Percentiles rank a stretch among this genome's conserved stretches.
Evolutionary conservation across 352 stramenopile genomes (phyloP).

Genomic region (Albugo candida): DNA sequence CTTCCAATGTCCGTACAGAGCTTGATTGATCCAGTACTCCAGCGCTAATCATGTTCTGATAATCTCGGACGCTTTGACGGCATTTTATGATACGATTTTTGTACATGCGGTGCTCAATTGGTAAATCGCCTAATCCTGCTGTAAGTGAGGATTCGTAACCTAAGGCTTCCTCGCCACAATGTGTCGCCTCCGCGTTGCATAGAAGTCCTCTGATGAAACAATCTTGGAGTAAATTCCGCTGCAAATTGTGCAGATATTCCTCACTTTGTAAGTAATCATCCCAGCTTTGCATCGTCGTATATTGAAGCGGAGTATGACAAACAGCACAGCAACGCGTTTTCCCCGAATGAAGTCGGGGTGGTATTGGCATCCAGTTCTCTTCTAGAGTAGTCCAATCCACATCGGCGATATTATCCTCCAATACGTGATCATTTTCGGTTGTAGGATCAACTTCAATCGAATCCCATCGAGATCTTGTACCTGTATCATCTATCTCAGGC

Average conservation of each 20-base stretch:
- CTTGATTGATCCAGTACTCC: constrained; percentile 45
- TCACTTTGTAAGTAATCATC: constrained; percentile 72
- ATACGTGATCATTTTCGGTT: too few relatives aligned
- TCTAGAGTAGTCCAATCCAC: constrained; percentile 3
- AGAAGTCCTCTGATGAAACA: constrained; percentile 60
- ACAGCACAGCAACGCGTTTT: constrained; percentile 52
- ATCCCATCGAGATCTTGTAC: too few relatives aligned
- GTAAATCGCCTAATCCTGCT: constrained; percentile 27
- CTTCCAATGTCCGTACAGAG: constrained; percentile 52
- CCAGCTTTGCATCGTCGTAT: constrained; percentile 42
- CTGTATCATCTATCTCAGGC: too few relatives aligned
- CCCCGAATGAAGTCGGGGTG: constrained; percentile 52
- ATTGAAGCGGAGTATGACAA: constrained; percentile 63
- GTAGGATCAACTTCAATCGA: too few relatives aligned
- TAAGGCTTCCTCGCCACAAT: neutral
- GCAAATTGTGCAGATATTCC: constrained; percentile 46
- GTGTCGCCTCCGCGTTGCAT: constrained; percentile 40
- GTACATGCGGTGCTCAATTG: constrained; percentile 73
- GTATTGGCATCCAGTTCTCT: constrained; percentile 73
- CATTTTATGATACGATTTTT: constrained; percentile 70
- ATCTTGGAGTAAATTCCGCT: constrained; percentile 55
- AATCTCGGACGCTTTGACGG: constrained; percentile 57
- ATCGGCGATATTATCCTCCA: too few relatives aligned
- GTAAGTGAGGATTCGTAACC: too few relatives aligned
- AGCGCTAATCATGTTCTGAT: constrained; percentile 65